Evolutionary conservation across 768 basidiomycete species (phyloP).

Genomic region (Dentipellis fragilis): DNA sequence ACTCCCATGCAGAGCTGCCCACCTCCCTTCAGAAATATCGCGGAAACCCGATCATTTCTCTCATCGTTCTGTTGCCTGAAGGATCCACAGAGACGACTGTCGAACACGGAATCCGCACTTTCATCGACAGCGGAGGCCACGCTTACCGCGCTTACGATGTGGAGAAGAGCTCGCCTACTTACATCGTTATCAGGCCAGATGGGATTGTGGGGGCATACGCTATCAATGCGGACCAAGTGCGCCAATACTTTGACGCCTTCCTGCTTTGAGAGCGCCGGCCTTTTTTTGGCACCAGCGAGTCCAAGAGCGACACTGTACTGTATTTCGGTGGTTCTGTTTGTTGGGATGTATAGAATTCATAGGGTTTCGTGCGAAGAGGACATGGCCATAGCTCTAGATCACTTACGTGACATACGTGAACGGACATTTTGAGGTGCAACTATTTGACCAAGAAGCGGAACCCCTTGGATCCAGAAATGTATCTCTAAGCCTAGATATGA

Average conservation of each 20-base stretch:
- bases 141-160: conserved; percentile 6
- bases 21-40: neutral
- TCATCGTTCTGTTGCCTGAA: neutral
- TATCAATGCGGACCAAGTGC: neutral
- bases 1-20: neutral
- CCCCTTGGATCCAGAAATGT: too few species aligned
- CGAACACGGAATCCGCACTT: neutral
- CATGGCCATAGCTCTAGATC: too few species aligned
- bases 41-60: neutral
- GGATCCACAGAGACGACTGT: neutral
- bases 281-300: too few species aligned
- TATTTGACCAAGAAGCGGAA: too few species aligned
- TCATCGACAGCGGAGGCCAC: conserved; percentile 5
- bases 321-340: too few species aligned
- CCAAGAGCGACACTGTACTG: too few species aligned
- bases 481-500: neutral
- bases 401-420: too few species aligned
- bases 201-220: conserved; percentile 4
- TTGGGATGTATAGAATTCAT: too few species aligned
- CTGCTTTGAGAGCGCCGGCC: neutral
- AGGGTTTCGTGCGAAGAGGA: too few species aligned
- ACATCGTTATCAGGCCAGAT: conserved; percentile 5
- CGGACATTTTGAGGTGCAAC: too few species aligned
- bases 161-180: neutral
- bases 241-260: neutral